Evolutionary conservation across 2,329 filamentous ascomycete genomes (phyloP).

Genomic region (Stagonosporopsis cucurbitacearum): DNA sequence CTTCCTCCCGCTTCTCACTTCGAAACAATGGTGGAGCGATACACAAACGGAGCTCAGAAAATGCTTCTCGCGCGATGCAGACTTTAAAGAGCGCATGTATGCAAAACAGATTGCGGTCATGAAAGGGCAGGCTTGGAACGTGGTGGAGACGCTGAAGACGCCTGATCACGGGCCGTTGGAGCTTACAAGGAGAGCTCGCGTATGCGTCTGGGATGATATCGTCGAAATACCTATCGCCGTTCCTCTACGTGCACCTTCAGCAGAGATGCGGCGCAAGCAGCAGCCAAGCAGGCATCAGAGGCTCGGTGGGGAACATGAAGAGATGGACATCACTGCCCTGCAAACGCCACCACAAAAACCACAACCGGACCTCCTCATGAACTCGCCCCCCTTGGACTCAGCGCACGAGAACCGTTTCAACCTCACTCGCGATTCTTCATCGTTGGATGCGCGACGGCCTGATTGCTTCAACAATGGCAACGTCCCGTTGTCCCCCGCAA

Average conservation of each 20-base stretch:
- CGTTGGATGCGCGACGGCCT: conserved; percentile 46
- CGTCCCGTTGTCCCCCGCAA: conserved; percentile 43
- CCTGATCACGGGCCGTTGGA: conserved; percentile 92
- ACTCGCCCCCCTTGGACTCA: conserved; percentile 59
- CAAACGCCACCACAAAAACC: conserved; percentile 61
- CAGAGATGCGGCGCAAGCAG: conserved; percentile 77
- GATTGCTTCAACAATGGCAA: conserved; percentile 14
- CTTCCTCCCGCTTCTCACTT: conserved; percentile 94
- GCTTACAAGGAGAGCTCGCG: conserved; percentile 84
- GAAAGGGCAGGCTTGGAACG: conserved; percentile 99
- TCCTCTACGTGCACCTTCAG: conserved; percentile 81
- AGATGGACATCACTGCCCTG: conserved; percentile 85
- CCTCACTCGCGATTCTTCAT: conserved; percentile 54
- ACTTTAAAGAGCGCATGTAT: conserved; percentile 99
- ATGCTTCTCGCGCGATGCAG: conserved; percentile 88
- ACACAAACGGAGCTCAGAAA: conserved; percentile 85
- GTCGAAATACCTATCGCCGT: conserved; percentile 96
- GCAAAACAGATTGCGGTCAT: conserved; percentile 97
- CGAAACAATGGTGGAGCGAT: conserved; percentile 95
- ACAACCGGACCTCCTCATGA: conserved; percentile 69
- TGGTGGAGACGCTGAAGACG: conserved; percentile 95
- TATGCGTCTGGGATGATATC: conserved; percentile 97
- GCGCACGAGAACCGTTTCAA: conserved; percentile 56
- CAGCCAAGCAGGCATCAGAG: conserved; percentile 45
- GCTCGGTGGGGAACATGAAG: conserved; percentile 68